Evolutionary conservation across 345 rosid genomes (phyloP), one percentile per base, ranked within the genome.

Genomic region (Durio zibethinus): DNA sequence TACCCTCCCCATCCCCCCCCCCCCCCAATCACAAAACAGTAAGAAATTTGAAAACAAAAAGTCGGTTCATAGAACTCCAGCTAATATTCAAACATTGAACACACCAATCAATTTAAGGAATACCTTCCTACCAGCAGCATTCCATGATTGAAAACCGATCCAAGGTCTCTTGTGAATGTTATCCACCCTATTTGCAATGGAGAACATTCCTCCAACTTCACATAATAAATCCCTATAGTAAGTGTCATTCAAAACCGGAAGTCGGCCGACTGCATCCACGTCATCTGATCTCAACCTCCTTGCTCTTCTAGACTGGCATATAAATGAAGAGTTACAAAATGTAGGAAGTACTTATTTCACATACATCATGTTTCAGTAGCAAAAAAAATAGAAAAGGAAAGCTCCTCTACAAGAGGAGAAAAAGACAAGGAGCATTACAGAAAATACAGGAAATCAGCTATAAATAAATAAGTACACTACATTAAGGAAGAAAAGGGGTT

Each of bases 61-160:
- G 31, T 64, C 75, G 48, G 78, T 43, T 15, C 35, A 31, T 43
- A 62, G 35, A 75, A 50, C 29, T 67, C 43, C 60, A 53, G 35
- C 47, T n/a, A 5, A 31, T 12, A 53, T 68, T 54, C 15, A 80
- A 67, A 57, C 7, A 27, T 47, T 67, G 4, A 73, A 66, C n/a
- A 8, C 36, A 38, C 29, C 54, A 50, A 38, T 66, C 25, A 73
- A 50, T 14, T 45, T 61, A 77, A 80, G 66, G 83, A 80, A 78
- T 93, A 96, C 97, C 99, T 93, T 91, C 86, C 94, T 89, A 87
- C 97, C 98, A 77, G 95, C 86, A 81, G 98, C 91, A 80, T 86
- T 94, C 99, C 99, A 93, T 79, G 99, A 96, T 78, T 96, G 99
- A 84, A 96, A 96, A 65, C 99, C 99, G 80, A 96, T 96, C 99